These are phyloP conservation scores for Barbarea vulgaris DNA, from an alignment of 345 rosid species.

Conservation along the genomic window DNA sequence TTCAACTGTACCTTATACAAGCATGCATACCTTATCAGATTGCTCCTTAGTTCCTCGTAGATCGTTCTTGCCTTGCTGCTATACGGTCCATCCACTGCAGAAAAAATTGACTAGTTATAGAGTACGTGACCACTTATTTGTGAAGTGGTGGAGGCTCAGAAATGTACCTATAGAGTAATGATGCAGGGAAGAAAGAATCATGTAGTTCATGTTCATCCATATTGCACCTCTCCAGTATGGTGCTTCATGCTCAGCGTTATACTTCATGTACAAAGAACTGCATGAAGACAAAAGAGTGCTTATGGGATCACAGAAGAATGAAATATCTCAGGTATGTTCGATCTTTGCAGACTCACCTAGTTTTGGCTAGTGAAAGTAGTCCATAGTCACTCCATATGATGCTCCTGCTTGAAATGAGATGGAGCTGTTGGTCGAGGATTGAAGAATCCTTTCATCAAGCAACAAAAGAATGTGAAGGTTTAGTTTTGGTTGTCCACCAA, in stretches of 20 bases:
- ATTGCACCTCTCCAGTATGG: conserved; percentile 98
- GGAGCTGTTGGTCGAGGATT: conserved; percentile 84
- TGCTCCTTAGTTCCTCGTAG: conserved; percentile 63
- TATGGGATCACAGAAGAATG: neutral
- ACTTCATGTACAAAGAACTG: conserved; percentile 90
- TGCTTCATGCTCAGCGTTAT: conserved; percentile 83
- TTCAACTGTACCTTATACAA: neutral
- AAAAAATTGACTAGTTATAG: conserved; percentile 5
- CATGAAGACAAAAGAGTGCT: neutral
- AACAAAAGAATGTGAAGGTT: conserved; percentile 3
- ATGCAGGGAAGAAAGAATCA: conserved; percentile 82
- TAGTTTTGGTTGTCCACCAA: neutral
- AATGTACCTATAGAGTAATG: conserved; percentile 73
- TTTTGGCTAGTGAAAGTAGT: conserved; percentile 88
- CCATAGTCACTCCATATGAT: conserved; percentile 85
- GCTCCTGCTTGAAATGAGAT: conserved; percentile 73
- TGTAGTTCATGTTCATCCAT: conserved; percentile 94
- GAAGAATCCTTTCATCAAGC: conserved; percentile 59
- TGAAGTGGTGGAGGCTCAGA: neutral
- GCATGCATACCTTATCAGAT: conserved; percentile 66
- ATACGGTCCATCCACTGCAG: conserved; percentile 77
- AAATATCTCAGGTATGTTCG: neutral
- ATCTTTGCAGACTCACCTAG: conserved; percentile 55
- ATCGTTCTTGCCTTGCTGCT: conserved; percentile 60
- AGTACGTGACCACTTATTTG: neutral